Evolutionary conservation across 2,329 filamentous ascomycete genomes (phyloP).

Genomic region (Aspergillus alliaceus): DNA sequence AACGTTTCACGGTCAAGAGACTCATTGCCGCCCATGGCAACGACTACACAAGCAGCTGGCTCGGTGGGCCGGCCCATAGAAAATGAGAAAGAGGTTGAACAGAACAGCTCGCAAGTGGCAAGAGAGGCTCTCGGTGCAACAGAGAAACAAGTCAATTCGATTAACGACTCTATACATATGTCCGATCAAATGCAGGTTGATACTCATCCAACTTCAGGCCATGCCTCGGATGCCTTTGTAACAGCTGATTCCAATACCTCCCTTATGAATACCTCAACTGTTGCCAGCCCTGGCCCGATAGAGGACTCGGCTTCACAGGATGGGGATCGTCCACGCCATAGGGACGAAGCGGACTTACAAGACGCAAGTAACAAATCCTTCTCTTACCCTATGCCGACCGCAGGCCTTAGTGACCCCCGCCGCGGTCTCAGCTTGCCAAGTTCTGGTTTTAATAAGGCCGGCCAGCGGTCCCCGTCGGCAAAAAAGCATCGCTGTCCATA

Average conservation of each 20-base stretch:
- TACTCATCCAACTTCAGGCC: slow-evolving; percentile 54
- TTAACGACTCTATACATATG: slow-evolving; percentile 53
- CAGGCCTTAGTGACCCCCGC: slow-evolving; percentile 50
- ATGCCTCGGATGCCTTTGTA: slow-evolving; percentile 49
- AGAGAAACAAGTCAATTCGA: slow-evolving; percentile 34
- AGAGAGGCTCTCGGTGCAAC: slow-evolving; percentile 41
- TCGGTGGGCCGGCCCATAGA: slow-evolving; percentile 30
- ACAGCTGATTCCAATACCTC: slow-evolving; percentile 54
- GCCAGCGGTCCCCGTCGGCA: slow-evolving; percentile 68
- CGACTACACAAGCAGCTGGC: slow-evolving; percentile 60
- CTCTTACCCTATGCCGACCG: slow-evolving; percentile 63
- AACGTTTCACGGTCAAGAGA: slow-evolving; percentile 41
- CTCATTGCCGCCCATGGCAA: slow-evolving; percentile 40
- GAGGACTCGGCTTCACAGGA: slow-evolving; percentile 46
- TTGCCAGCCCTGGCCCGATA: slow-evolving; percentile 49
- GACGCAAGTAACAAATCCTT: slow-evolving; percentile 55
- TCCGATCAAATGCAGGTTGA: slow-evolving; percentile 48
- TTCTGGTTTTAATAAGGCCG: slow-evolving; percentile 55
- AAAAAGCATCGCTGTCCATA: slow-evolving; percentile 98
- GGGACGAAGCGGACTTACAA: slow-evolving; percentile 38
- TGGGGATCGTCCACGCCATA: slow-evolving; percentile 40
- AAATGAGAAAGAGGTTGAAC: slow-evolving; percentile 33
- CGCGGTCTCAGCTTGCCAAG: slow-evolving; percentile 61
- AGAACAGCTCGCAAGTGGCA: slow-evolving; percentile 42
- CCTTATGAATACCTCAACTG: slow-evolving; percentile 50